Evolutionary conservation across 768 basidiomycete genomes (phyloP), one percentile per base, ranked within the genome.

Genomic region (Coprinopsis marcescibilis): DNA sequence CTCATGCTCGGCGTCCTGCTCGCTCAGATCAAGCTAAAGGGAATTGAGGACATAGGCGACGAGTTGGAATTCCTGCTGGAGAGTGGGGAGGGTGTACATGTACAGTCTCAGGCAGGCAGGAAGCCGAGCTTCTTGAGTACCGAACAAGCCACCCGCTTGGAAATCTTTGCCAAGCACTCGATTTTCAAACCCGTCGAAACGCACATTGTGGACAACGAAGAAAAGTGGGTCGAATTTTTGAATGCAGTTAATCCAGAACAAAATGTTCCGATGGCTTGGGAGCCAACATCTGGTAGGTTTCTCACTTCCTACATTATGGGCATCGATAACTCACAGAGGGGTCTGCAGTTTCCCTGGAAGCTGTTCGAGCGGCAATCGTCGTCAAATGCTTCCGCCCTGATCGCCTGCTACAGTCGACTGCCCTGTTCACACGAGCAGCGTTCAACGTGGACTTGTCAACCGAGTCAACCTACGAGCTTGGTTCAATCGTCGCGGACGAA

Each of bases 331-430:
- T 24, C 19, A 51, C n/a, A n/a, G n/a, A n/a, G n/a, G n/a, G 32
- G 34, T 53, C 46, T 49, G 3, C 51, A 86, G 92, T 80, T 53
- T 78, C 85, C 42, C 68, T 84, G 33, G 80, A 85, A 52, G 83
- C 86, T 12, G 79, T 90, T 50, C 83, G 90, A 17, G 70, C 78
- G 17, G 73, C 92, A 47, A 69, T 92, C 20, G 65, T 96, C 49
- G 76, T 95, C 64, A 93, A 93, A 65, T 95, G 86, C 62, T 74
- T 99, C 63, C 80, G 95, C 39, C 93, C 95, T 5, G 95, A 98
- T 65, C 83, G 93, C 42, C 73, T 97, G 11, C 67, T 93, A 37
- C 91, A 91, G 61, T 84, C 90, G 1, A 84, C 87, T 2, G 80
- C 83, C 3, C 55, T 76, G 15, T 89, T 96, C 53, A 86, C 89